Evolutionary conservation across 2,329 filamentous ascomycete species (phyloP).

Genomic region (Coniella lustricola): DNA sequence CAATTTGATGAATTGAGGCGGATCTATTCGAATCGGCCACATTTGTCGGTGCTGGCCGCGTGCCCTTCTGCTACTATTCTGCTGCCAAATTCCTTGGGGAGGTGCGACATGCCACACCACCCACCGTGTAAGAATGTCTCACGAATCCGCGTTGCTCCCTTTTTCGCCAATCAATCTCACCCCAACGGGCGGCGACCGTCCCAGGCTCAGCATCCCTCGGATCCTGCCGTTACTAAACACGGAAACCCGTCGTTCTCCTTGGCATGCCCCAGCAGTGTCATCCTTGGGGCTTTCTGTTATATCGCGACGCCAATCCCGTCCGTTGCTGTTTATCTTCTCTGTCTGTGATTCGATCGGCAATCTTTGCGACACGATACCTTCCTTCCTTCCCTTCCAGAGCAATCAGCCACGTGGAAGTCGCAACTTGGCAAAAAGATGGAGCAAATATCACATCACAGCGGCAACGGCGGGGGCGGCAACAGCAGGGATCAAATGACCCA

Average conservation of each 20-base stretch:
- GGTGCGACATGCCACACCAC: background rate
- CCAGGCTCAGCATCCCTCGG: constrained; percentile 5
- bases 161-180: constrained; percentile 3
- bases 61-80: no score
- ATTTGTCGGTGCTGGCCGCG: no score
- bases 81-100: background rate
- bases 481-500: no score
- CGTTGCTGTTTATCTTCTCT: no score
- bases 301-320: no score
- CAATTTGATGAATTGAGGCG: no score
- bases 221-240: constrained; percentile 4
- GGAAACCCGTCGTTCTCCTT: background rate
- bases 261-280: background rate
- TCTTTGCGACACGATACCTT: no score
- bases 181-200: background rate
- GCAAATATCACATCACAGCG: constrained; percentile 1
- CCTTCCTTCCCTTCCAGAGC: no score
- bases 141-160: background rate
- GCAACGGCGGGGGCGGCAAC: no score
- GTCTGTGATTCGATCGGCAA: no score
- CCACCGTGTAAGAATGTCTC: background rate
- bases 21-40: no score
- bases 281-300: background rate
- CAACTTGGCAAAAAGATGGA: constrained; percentile 8
- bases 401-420: background rate